phyloP scores from a whole-genome alignment of 495 filamentous ascomycete species.

The Diplogelasinospora grovesii region DNA sequence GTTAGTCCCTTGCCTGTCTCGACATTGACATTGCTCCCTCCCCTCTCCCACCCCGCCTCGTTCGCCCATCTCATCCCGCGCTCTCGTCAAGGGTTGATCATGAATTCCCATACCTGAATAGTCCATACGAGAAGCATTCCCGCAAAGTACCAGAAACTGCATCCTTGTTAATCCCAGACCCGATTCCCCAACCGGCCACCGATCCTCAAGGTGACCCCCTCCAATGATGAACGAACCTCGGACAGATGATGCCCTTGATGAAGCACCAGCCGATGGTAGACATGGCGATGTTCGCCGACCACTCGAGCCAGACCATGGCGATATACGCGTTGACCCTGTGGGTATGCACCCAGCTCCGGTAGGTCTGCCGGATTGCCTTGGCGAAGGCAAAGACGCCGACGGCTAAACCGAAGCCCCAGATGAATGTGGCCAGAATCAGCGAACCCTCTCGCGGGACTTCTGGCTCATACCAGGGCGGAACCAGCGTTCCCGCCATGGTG shows the following conservation, averaged over 20 bases:
- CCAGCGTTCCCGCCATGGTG: conserved; percentile 16
- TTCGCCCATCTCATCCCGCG: no score
- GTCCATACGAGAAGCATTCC: conserved; percentile 24
- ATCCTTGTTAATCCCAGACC: not conserved
- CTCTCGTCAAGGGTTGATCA: no score
- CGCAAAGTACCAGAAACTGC: conserved; percentile 18
- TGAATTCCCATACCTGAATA: no score
- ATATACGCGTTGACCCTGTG: conserved; percentile 18
- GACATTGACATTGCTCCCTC: no score
- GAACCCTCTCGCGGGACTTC: conserved; percentile 1
- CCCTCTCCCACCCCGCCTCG: no score
- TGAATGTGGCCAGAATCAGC: conserved; percentile 21
- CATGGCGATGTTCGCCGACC: conserved; percentile 9
- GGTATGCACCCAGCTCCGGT: conserved; percentile 11
- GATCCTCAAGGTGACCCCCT: no score
- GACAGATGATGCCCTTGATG: conserved; percentile 11
- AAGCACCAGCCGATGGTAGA: conserved; percentile 22
- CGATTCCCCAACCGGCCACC: no score
- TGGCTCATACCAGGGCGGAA: conserved; percentile 19
- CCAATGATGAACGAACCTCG: conserved; percentile 17
- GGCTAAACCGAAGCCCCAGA: conserved; percentile 24
- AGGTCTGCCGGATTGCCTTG: conserved; percentile 23
- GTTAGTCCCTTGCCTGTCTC: no score
- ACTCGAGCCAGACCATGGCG: conserved; percentile 26
- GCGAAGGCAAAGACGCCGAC: conserved; percentile 12